Evolutionary conservation across 2,329 filamentous ascomycete species (phyloP), one percentile per base, ranked within the genome.

Genomic region (Dothiorella sarmentorum): DNA sequence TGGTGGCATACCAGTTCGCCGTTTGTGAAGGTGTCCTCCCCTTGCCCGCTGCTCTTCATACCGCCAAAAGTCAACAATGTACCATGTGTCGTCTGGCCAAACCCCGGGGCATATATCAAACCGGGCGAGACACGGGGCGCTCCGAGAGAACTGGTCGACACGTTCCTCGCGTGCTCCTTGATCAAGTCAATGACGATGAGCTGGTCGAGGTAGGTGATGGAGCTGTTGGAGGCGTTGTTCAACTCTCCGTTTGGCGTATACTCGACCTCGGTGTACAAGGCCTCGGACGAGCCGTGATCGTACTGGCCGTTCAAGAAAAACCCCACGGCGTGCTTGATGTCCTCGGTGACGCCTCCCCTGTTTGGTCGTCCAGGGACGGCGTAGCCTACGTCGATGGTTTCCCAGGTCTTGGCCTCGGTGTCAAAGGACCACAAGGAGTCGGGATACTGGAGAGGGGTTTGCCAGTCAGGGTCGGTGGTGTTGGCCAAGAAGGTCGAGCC

Each of bases 361-460:
- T 58, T 58, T 1, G 26, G 26, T 86, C 82, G 0, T 91, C 52
- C 9, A 10, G 62, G 61, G 7, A 64, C 55, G 27, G 60, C 53
- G 10, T 33, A 15, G 31, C 13, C 40, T 6, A 56, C 31, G 9
- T 60, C 52, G 22, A 56, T 56, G n/a, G 35, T 20, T 7, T 6
- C 37, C 71, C 70, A 73, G 11, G 18, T 47, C 13, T 64, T 44
- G 10, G 38, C 40, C 2, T 33, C 33, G 3, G 63, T 66, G 13
- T 68, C 65, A 42, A 66, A 72, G 4, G 68, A 69, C 70, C 70
- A 73, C 10, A 74, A 58, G 1, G 66, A 61, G 58, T 69, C 70
- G 18, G 62, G 56, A 9, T 63, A 59, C n/a, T 67, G 59, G 4
- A 61, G 60, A 4, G 69, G 68, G 4, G 56, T 31, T 20, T 63